Conservation (phyloP, 2,329 filamentous ascomycete genomes). For the Mycosphaerella sp. region DNA sequence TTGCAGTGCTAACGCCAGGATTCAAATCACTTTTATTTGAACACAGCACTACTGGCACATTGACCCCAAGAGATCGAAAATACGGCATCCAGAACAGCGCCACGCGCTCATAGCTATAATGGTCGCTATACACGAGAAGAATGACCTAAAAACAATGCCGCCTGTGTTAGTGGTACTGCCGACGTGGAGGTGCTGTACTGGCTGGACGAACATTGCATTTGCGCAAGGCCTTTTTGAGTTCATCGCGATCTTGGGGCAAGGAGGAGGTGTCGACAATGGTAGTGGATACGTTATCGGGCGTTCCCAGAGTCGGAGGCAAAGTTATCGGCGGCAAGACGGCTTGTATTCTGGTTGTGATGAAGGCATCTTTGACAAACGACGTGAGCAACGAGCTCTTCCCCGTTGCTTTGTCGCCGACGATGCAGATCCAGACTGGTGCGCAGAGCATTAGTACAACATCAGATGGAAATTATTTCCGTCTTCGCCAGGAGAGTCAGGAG, state of each 20-base stretch:
- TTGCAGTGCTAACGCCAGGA: slow-evolving; percentile 61
- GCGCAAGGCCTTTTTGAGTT: slow-evolving; percentile 84
- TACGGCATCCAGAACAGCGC: slow-evolving; percentile 98
- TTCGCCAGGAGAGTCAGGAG: background rate
- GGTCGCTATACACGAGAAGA: slow-evolving; percentile 91
- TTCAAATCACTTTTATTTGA: slow-evolving; percentile 95
- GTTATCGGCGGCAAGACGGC: slow-evolving; percentile 90
- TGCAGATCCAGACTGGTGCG: slow-evolving; percentile 72
- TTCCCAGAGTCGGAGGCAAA: slow-evolving; percentile 85
- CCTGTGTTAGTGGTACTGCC: background rate
- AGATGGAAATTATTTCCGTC: too few species aligned
- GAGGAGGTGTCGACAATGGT: slow-evolving; percentile 97
- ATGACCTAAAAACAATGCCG: slow-evolving; percentile 50
- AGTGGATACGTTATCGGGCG: slow-evolving; percentile 93
- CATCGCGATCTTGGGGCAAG: slow-evolving; percentile 84
- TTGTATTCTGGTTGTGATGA: slow-evolving; percentile 92
- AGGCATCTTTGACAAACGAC: slow-evolving; percentile 93
- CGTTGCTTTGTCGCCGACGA: slow-evolving; percentile 94
- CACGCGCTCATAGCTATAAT: slow-evolving; percentile 97
- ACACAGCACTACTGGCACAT: slow-evolving; percentile 92
- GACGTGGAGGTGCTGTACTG: background rate
- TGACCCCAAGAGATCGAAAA: slow-evolving; percentile 95
- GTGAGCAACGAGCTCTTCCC: slow-evolving; percentile 69
- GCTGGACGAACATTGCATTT: slow-evolving; percentile 65
- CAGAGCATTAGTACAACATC: background rate